Evolutionary conservation across 2,329 filamentous ascomycete species (phyloP).

Genomic region (Chalara sp.): DNA sequence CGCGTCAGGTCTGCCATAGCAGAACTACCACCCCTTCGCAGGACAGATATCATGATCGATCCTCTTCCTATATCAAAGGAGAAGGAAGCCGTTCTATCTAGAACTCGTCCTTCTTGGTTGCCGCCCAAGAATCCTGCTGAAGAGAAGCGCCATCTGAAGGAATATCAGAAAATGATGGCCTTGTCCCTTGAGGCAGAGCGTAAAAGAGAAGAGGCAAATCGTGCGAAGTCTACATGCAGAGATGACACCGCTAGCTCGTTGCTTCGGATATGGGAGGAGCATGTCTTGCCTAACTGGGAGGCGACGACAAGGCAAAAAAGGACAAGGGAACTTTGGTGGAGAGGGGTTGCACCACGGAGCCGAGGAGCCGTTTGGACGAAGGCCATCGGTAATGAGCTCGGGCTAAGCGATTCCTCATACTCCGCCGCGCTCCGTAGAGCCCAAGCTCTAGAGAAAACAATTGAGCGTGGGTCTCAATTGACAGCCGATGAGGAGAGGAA

Average conservation of each 20-base stretch:
- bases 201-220: slow-evolving; percentile 46
- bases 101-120: slow-evolving; percentile 77
- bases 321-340: slow-evolving; percentile 77
- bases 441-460: slow-evolving; percentile 46
- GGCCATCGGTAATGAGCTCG: slow-evolving; percentile 28
- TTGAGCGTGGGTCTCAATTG: slow-evolving; percentile 23
- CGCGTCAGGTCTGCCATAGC: slow-evolving; percentile 61
- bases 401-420: slow-evolving; percentile 56
- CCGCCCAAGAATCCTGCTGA: slow-evolving; percentile 85
- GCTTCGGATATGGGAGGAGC: slow-evolving; percentile 65
- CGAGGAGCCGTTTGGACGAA: slow-evolving; percentile 35
- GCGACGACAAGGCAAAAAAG: slow-evolving; percentile 60
- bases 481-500: slow-evolving; percentile 45
- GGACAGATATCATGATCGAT: slow-evolving; percentile 74
- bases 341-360: slow-evolving; percentile 64
- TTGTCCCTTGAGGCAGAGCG: slow-evolving; percentile 53
- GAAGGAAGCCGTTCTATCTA: slow-evolving; percentile 75
- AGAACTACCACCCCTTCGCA: slow-evolving; percentile 49
- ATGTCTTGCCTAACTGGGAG: slow-evolving; percentile 71
- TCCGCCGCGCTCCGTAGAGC: slow-evolving; percentile 64
- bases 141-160: slow-evolving; percentile 79
- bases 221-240: slow-evolving; percentile 43
- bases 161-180: slow-evolving; percentile 80
- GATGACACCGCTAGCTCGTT: slow-evolving; percentile 48
- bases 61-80: slow-evolving; percentile 79